A percentile compares a stretch with the other conserved stretches of the same genome.
Conservation (phyloP, 2,329 filamentous ascomycete species). For the Catunica adiposa region DNA sequence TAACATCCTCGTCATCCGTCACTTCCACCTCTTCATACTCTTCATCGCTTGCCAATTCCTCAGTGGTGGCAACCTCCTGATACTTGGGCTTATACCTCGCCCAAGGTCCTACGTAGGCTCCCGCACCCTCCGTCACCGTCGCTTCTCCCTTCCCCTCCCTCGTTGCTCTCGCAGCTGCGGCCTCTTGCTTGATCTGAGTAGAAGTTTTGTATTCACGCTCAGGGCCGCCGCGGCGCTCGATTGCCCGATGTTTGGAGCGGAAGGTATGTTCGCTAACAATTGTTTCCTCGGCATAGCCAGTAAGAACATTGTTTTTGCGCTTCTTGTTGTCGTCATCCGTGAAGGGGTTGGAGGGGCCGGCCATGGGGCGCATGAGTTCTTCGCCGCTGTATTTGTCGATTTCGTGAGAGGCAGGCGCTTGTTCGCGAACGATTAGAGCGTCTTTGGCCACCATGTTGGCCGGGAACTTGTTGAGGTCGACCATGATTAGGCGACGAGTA, state of each 20-base stretch:
- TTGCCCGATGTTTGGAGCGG: conserved; percentile 67
- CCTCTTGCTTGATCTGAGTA: conserved; percentile 50
- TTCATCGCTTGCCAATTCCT: conserved; percentile 60
- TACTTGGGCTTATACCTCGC: conserved; percentile 62
- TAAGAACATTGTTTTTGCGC: conserved; percentile 53
- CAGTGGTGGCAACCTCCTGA: conserved; percentile 57
- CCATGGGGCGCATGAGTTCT: conserved; percentile 46
- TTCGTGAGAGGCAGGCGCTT: conserved; percentile 39
- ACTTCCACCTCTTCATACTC: conserved; percentile 66
- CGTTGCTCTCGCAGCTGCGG: conserved; percentile 50
- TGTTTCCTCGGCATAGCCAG: conserved; percentile 75
- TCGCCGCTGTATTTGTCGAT: conserved; percentile 54
- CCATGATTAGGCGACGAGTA: conserved; percentile 28
- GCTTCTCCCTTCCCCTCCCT: conserved; percentile 76
- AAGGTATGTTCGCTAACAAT: conserved; percentile 85
- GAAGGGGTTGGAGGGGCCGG: conserved; percentile 63
- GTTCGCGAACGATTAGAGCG: conserved; percentile 39
- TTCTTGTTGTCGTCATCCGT: conserved; percentile 50
- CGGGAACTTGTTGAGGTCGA: conserved; percentile 46
- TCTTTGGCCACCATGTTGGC: conserved; percentile 50
- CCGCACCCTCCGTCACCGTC: conserved; percentile 67
- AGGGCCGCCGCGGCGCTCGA: conserved; percentile 49
- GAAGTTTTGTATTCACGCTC: conserved; percentile 39
- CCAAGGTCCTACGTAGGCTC: conserved; percentile 89
- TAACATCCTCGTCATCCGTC: conserved; percentile 52